Percentiles rank a stretch among this genome's conserved stretches.
Evolutionary conservation across 2,329 filamentous ascomycete species (phyloP).

Genomic region (Xylariaceae sp.): DNA sequence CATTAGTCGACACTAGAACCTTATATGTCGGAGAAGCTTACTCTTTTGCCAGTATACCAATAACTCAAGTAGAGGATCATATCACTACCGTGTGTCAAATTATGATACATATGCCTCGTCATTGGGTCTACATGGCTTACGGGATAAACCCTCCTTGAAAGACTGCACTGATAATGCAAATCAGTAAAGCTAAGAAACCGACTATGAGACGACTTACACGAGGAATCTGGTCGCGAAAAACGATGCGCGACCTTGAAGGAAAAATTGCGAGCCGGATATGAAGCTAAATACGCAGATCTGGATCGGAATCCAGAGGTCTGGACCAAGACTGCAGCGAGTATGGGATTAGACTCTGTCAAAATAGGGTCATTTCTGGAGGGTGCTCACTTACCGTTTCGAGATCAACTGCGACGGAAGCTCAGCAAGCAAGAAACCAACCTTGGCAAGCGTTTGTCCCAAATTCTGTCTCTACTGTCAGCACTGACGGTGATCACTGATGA

Average conservation of each 20-base stretch:
- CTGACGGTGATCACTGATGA: not conserved
- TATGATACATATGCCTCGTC: not conserved
- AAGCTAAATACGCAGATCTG: constrained; percentile 27
- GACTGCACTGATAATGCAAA: constrained; percentile 28
- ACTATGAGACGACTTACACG: constrained; percentile 20
- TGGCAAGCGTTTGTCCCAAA: constrained; percentile 28
- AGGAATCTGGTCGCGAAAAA: constrained; percentile 32
- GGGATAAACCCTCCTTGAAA: constrained; percentile 55
- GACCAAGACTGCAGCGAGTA: constrained; percentile 20
- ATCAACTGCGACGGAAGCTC: constrained; percentile 23
- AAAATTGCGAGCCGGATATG: constrained; percentile 24
- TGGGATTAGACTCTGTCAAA: constrained; percentile 5
- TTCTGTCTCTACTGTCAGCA: constrained; percentile 20
- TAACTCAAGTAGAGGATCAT: constrained; percentile 62
- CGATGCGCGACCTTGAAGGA: constrained; percentile 25
- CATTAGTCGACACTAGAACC: constrained; percentile 3
- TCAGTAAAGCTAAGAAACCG: constrained; percentile 7
- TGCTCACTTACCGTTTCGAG: constrained; percentile 21
- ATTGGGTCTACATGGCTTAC: constrained; percentile 35
- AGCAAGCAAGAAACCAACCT: constrained; percentile 22
- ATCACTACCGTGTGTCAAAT: constrained; percentile 22
- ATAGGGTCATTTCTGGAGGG: not conserved
- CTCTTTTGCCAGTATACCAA: constrained; percentile 61
- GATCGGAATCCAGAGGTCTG: constrained; percentile 26
- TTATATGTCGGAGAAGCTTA: constrained; percentile 13